phyloP scores from a whole-genome alignment of 2,329 filamentous ascomycete species.

The Colletotrichum shisoi region DNA sequence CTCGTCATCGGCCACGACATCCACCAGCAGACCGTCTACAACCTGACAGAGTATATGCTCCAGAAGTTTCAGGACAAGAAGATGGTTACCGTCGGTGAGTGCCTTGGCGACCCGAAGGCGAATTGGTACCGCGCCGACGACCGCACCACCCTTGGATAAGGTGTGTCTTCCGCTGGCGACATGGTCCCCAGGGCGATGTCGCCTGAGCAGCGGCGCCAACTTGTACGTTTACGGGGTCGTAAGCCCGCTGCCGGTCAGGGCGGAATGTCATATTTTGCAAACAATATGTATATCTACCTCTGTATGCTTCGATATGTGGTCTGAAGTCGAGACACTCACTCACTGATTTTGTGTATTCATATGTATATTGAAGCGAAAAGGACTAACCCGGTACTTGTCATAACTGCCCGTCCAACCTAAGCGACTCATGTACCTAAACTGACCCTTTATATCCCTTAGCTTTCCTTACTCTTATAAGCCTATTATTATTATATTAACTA shows the following conservation, averaged over 20 bases:
- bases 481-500: too few relatives aligned
- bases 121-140: constrained; percentile 56
- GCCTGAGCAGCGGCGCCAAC: not conserved
- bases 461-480: too few relatives aligned
- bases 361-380: too few relatives aligned
- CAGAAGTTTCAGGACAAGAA: constrained; percentile 50
- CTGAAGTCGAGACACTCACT: too few relatives aligned
- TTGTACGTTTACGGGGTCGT: too few relatives aligned
- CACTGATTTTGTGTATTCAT: not conserved
- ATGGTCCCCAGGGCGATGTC: too few relatives aligned
- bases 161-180: not conserved
- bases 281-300: not conserved
- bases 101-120: constrained; percentile 56
- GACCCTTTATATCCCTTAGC: too few relatives aligned
- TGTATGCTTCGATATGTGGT: not conserved
- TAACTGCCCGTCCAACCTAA: not conserved
- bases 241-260: too few relatives aligned
- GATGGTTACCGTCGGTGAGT: constrained; percentile 59
- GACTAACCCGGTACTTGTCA: not conserved
- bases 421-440: not conserved
- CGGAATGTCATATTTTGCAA: not conserved
- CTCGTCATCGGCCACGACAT: constrained; percentile 52
- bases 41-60: constrained; percentile 51
- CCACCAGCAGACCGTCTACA: constrained; percentile 52
- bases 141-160: constrained; percentile 26